Percentiles rank a stretch among this genome's conserved stretches.
phyloP scores from a whole-genome alignment of 2,329 filamentous ascomycete species.

The Bisporella sp. region DNA sequence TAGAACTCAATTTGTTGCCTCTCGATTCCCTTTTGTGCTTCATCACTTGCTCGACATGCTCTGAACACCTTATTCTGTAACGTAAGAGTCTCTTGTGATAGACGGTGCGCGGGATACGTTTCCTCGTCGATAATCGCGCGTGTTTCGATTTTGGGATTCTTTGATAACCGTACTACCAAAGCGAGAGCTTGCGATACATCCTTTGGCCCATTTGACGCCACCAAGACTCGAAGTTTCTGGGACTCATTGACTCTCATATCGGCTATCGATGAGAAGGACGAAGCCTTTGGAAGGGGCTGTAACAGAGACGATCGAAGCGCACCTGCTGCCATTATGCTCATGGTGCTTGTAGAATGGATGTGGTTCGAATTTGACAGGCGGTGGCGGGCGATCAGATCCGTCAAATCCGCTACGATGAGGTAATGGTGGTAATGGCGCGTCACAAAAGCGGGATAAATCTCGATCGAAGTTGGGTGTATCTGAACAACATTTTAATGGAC shows the following conservation, averaged over 20 bases:
- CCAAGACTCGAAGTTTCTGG: constrained; percentile 51
- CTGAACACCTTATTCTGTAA: constrained; percentile 46
- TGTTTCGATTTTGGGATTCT: constrained; percentile 54
- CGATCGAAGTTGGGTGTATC: too few species aligned
- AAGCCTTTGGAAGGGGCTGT: constrained; percentile 12
- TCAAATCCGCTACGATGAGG: too few species aligned
- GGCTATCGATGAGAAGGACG: constrained; percentile 20
- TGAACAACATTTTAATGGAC: too few species aligned
- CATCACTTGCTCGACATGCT: constrained; percentile 13
- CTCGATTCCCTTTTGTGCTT: constrained; percentile 20
- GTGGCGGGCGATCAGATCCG: too few species aligned
- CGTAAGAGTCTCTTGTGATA: constrained; percentile 56
- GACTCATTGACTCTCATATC: constrained; percentile 39
- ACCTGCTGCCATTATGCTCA: constrained; percentile 14
- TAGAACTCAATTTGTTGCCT: constrained; percentile 39
- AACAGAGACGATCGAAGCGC: constrained; percentile 9
- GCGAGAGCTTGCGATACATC: constrained; percentile 60
- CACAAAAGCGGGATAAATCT: too few species aligned
- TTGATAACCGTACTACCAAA: constrained; percentile 60
- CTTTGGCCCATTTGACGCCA: constrained; percentile 58
- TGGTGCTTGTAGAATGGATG: too few species aligned
- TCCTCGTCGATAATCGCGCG: constrained; percentile 60
- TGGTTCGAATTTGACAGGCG: too few species aligned
- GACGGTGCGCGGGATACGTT: constrained; percentile 39
- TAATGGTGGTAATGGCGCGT: too few species aligned